These are phyloP conservation scores for Mycotypha africana DNA, from an alignment of 371 early-diverging fungal genomes.

Conservation along the genomic window DNA sequence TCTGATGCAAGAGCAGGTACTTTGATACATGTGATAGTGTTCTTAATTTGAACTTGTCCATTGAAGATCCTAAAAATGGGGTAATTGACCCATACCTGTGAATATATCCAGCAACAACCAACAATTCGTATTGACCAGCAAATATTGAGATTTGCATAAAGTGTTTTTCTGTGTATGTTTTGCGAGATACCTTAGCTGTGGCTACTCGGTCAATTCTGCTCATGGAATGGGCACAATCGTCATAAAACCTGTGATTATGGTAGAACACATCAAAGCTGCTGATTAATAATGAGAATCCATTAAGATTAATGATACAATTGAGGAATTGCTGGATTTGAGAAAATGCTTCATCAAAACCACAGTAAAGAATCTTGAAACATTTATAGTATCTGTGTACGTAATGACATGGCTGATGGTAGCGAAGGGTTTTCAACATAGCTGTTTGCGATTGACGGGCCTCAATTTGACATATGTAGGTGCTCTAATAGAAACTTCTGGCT, in stretches of 20 bases:
- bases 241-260: too few relatives aligned
- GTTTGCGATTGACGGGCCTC: neutral
- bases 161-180: too few relatives aligned
- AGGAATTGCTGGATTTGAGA: neutral
- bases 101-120: too few relatives aligned
- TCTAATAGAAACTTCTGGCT: neutral
- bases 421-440: neutral
- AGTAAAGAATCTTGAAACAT: neutral
- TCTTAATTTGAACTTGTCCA: too few relatives aligned
- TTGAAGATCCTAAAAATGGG: too few relatives aligned
- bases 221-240: too few relatives aligned
- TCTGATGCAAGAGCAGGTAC: neutral
- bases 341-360: slow-evolving; percentile 2
- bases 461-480: neutral
- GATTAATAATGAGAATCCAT: neutral
- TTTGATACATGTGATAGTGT: neutral
- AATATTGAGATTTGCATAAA: too few relatives aligned
- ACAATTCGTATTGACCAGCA: too few relatives aligned
- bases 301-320: neutral
- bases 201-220: too few relatives aligned
- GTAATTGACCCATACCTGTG: too few relatives aligned
- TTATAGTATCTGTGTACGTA: neutral
- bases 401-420: too few relatives aligned
- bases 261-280: neutral
- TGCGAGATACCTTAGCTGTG: too few relatives aligned